Evolutionary conservation across 2,329 filamentous ascomycete genomes (phyloP).

Genomic region (Scytalidium lignicola): DNA sequence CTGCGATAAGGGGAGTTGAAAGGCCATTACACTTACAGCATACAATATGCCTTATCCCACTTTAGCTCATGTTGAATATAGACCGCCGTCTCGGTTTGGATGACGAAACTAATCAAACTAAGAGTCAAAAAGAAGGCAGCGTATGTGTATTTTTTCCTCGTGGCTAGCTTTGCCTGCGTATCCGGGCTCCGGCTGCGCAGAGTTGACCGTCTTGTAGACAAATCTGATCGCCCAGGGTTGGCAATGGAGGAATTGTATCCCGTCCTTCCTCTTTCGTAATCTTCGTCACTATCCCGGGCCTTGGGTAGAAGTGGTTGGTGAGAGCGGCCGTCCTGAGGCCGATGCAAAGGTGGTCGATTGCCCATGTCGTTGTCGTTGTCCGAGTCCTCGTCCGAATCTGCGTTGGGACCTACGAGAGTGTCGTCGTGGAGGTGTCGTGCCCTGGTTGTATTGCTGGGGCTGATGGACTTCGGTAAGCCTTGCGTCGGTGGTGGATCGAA

Average conservation of each 20-base stretch:
- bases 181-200: conserved; percentile 77
- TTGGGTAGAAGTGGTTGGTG: conserved; percentile 30
- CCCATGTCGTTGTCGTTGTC: conserved; percentile 11
- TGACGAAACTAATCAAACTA: conserved; percentile 80
- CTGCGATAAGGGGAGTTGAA: not conserved
- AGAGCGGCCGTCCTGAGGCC: conserved; percentile 33
- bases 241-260: conserved; percentile 23
- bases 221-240: conserved; percentile 22
- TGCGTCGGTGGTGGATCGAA: conserved; percentile 5
- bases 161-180: conserved; percentile 56
- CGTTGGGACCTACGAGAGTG: conserved; percentile 18
- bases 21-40: conserved; percentile 60
- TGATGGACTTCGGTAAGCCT: conserved; percentile 9
- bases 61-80: conserved; percentile 89
- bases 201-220: conserved; percentile 54
- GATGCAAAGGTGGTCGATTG: conserved; percentile 35
- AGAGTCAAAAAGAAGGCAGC: conserved; percentile 78
- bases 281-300: conserved; percentile 15
- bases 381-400: conserved; percentile 20
- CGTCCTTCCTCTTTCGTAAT: conserved; percentile 22
- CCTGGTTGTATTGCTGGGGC: conserved; percentile 3
- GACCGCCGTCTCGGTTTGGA: conserved; percentile 93
- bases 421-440: conserved; percentile 10
- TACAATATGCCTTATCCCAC: conserved; percentile 99
- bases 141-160: conserved; percentile 78